Conservation (phyloP, 2,329 filamentous ascomycete genomes). For the Botryotinia globosa region DNA sequence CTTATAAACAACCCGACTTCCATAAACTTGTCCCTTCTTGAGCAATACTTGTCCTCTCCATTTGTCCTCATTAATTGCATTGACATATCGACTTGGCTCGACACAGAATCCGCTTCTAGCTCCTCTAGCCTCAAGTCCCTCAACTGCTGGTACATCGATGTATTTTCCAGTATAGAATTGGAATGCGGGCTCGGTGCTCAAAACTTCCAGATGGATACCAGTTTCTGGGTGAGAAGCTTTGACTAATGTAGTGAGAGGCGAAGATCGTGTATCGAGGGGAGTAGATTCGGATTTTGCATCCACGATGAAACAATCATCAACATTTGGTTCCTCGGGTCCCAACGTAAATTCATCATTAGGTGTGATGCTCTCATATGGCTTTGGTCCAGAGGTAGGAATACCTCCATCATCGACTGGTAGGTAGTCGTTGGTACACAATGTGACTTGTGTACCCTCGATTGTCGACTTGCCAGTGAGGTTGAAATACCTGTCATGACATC, state of each 20-base stretch:
- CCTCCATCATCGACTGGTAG: conserved; percentile 70
- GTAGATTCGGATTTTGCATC: conserved; percentile 41
- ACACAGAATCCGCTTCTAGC: conserved; percentile 80
- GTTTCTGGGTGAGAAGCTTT: conserved; percentile 71
- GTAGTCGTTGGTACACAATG: conserved; percentile 59
- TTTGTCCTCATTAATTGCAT: conserved; percentile 76
- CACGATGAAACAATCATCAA: conserved; percentile 89
- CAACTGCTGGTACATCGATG: conserved; percentile 70
- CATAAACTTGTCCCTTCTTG: conserved; percentile 82
- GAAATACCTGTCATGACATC: conserved; percentile 51
- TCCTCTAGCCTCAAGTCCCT: conserved; percentile 60
- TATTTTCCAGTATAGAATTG: conserved; percentile 93
- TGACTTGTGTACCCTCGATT: conserved; percentile 60
- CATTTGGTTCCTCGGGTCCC: conserved; percentile 61
- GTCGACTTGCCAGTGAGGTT: conserved; percentile 56
- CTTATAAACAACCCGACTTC: conserved; percentile 76
- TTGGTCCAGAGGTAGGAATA: conserved; percentile 69
- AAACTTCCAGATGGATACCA: conserved; percentile 78
- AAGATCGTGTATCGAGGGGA: conserved; percentile 50
- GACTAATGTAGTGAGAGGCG: conserved; percentile 64
- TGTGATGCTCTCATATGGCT: conserved; percentile 60
- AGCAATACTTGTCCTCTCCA: conserved; percentile 78
- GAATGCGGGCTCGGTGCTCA: conserved; percentile 91
- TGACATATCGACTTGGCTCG: conserved; percentile 87
- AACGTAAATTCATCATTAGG: conserved; percentile 69